Conservation (phyloP, 2,329 filamentous ascomycete genomes). For the Venturia effusa region DNA sequence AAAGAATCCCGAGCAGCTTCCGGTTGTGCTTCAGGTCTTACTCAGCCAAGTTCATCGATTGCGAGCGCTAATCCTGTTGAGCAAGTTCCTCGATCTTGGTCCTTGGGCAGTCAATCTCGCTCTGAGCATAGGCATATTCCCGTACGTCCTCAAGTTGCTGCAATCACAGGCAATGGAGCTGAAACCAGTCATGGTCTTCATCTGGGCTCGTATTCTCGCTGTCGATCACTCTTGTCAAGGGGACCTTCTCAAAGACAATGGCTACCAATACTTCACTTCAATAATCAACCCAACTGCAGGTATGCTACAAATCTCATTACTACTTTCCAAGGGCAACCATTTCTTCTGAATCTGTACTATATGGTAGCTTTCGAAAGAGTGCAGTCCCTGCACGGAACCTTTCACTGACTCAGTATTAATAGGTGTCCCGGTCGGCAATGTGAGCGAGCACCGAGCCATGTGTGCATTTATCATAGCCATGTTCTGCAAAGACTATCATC, state of each 20-base stretch:
- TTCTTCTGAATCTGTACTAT: neutral
- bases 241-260: slow-evolving; percentile 91
- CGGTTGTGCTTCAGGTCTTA: slow-evolving; percentile 90
- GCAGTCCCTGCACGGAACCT: neutral
- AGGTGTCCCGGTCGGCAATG: slow-evolving; percentile 72
- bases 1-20: slow-evolving; percentile 85
- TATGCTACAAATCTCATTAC: neutral
- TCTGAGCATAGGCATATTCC: slow-evolving; percentile 95
- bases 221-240: slow-evolving; percentile 90
- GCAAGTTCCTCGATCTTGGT: slow-evolving; percentile 86
- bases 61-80: slow-evolving; percentile 79
- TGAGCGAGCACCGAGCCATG: slow-evolving; percentile 95
- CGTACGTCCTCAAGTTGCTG: slow-evolving; percentile 92
- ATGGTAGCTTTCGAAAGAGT: neutral
- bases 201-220: slow-evolving; percentile 91
- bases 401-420: slow-evolving; percentile 10
- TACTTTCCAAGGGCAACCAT: neutral
- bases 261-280: slow-evolving; percentile 91
- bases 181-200: slow-evolving; percentile 98
- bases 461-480: slow-evolving; percentile 96
- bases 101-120: slow-evolving; percentile 99
- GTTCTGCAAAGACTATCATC: slow-evolving; percentile 89
- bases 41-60: slow-evolving; percentile 92
- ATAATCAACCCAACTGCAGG: slow-evolving; percentile 60
- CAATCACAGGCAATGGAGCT: slow-evolving; percentile 91